These are phyloP conservation scores for Colletotrichum cuscutae DNA, from an alignment of 2,329 filamentous ascomycete species.

Conservation along the genomic window DNA sequence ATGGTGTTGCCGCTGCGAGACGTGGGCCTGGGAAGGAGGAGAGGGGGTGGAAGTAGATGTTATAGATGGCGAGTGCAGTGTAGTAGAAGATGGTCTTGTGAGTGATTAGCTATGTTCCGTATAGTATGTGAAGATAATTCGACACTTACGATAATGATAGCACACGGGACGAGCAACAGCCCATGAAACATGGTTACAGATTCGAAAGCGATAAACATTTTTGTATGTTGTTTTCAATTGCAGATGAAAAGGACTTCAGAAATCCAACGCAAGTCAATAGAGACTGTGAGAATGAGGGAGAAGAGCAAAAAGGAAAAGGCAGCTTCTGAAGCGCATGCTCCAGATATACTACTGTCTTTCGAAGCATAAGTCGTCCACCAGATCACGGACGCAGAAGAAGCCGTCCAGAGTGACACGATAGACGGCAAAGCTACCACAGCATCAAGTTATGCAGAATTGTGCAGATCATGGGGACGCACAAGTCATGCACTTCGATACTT, in stretches of 20 bases:
- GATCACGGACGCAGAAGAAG: neutral
- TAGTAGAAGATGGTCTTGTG: neutral
- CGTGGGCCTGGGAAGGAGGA: conserved; percentile 42
- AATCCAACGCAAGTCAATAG: neutral
- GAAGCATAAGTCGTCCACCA: neutral
- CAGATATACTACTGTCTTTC: neutral
- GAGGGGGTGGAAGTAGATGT: conserved; percentile 47
- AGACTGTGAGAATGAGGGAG: neutral
- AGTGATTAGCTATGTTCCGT: too few relatives aligned
- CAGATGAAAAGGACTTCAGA: neutral
- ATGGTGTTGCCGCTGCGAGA: conserved; percentile 11
- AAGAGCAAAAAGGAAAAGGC: neutral
- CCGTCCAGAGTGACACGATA: neutral
- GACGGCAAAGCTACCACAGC: too few relatives aligned
- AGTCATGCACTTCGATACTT: neutral
- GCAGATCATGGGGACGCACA: neutral
- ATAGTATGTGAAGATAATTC: rapidly evolving
- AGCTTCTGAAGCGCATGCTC: neutral
- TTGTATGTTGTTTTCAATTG: too few relatives aligned
- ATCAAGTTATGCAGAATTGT: neutral
- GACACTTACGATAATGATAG: neutral
- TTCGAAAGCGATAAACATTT: neutral
- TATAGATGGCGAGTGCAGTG: conserved; percentile 37
- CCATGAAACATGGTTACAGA: neutral
- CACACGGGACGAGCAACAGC: neutral